Base-by-base conservation (phyloP, 2,329 filamentous ascomycete genomes). In the Cladosporium sphaerospermum region DNA sequence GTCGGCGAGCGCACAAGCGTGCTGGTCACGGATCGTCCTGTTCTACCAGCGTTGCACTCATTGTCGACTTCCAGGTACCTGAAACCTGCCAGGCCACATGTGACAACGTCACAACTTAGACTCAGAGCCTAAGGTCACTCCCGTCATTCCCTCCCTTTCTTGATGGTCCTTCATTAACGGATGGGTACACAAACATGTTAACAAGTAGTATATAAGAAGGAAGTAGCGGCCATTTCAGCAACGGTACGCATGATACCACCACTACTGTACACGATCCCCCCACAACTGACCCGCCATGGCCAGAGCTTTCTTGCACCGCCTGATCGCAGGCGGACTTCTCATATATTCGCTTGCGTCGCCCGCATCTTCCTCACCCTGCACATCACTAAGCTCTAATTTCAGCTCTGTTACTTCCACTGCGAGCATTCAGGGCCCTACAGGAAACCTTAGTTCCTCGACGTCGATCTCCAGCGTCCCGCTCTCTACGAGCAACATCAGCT, bases 301-400 rank as follows among this genome's bases (percentile, higher is more conserved):
- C 48, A 51, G 48, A 37, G 40, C 48, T 37, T 44, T 37, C 4
- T 8, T 51, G 48, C 48, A 51, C 40, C 40, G 40, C 48, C 48
- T 51, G 48, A 44, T 51, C 32, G 9, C 32, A 51, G 43, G 37
- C 40, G 48, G 34, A 8, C 37, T 51, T 16, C 23, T 44, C 32
- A 36, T 51, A 51, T 51, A 51, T 44, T 51, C 18, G 3, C 19
- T 44, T 51, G 48, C 39, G n/a, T 9, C 18, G 14, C 31, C 48
- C 31, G 32, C 18, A 3, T 18, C 41, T 31, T 51, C 48, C 28
- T 28, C 31, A 28, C 41, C 32, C 9, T 39, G 23, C 18, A 32
- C 48, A 51, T 34, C 36, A 18, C 13, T 44, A 23, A 18, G 8
- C 48, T 44, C n/a, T 36, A 9, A 36, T 7, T 32, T 36, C 31